These are phyloP conservation scores for Lupinus albus DNA, from an alignment of 306 rosid genomes.

Conservation along the genomic window DNA sequence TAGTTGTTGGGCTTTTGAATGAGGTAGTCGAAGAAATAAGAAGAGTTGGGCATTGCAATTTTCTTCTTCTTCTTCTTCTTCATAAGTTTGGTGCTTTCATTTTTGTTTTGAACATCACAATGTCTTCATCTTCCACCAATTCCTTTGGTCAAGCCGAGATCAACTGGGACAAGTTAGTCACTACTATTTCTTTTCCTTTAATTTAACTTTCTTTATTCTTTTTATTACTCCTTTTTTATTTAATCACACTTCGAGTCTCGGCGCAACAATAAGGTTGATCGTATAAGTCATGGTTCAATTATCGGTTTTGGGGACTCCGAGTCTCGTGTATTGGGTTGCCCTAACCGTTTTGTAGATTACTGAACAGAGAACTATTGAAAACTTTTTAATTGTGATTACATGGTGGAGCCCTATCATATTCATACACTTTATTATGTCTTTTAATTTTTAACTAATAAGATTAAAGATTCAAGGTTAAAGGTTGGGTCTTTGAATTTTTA, in stretches of 20 bases:
- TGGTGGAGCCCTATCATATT: not conserved
- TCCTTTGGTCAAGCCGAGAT: constrained; percentile 70
- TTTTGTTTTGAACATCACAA: constrained; percentile 18
- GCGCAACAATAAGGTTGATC: no score
- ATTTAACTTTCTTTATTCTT: not conserved
- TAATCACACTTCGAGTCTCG: no score
- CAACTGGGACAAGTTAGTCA: constrained; percentile 81
- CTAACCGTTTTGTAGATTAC: no score
- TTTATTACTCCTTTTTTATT: not conserved
- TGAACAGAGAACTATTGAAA: not conserved
- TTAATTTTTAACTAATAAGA: no score
- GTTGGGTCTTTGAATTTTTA: not conserved
- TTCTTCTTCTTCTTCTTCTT: constrained; percentile 30
- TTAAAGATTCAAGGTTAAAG: constrained; percentile 16
- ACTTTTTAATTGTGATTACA: constrained; percentile 11
- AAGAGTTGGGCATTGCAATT: no score
- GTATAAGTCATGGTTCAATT: no score
- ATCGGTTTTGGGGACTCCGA: no score
- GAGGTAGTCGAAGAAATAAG: no score
- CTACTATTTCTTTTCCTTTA: not conserved
- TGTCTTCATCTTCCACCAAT: constrained; percentile 55
- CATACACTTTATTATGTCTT: not conserved
- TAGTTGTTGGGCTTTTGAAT: no score
- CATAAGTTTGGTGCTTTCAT: constrained; percentile 30
- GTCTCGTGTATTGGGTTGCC: no score